A percentile compares a stretch with the other conserved stretches of the same genome.
Conservation (phyloP, 2,329 filamentous ascomycete species). For the Xylaria sp. region DNA sequence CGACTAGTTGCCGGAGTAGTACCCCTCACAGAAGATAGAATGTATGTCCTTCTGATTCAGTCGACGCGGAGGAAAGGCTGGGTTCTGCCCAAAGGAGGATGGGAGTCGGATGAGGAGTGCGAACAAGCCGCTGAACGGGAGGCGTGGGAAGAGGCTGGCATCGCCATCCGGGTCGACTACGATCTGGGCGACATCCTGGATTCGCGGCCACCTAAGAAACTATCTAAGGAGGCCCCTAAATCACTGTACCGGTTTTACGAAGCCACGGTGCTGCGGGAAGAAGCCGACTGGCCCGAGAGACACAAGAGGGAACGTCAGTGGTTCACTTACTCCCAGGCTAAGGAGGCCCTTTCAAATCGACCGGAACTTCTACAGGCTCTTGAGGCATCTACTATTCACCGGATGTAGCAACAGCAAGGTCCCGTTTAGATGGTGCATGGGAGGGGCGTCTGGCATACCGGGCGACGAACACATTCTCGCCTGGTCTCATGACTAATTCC, state of each 20-base stretch:
- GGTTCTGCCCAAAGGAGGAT: conserved; percentile 97
- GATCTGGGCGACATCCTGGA: conserved; percentile 90
- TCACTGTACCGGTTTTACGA: conserved; percentile 85
- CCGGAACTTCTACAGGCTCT: conserved; percentile 92
- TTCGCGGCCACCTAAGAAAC: conserved; percentile 80
- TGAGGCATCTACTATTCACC: conserved; percentile 78
- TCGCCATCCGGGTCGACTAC: conserved; percentile 83
- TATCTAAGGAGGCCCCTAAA: conserved; percentile 69
- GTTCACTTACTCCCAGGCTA: conserved; percentile 88
- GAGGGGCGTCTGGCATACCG: conserved; percentile 30
- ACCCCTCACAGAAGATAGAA: conserved; percentile 85
- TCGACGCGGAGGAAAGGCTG: conserved; percentile 90
- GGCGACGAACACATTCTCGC: conserved; percentile 18
- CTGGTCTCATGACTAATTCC: conserved; percentile 35
- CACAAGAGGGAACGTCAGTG: conserved; percentile 91
- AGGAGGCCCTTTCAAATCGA: conserved; percentile 77
- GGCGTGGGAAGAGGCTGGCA: conserved; percentile 98
- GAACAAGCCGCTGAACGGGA: conserved; percentile 87
- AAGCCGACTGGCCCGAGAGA: conserved; percentile 90
- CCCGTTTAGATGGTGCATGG: conserved; percentile 33
- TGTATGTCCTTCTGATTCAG: conserved; percentile 91
- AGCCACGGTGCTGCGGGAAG: conserved; percentile 86
- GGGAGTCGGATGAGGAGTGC: conserved; percentile 93
- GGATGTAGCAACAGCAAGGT: conserved; percentile 47
- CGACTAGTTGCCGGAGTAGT: conserved; percentile 95